These are phyloP conservation scores for Stereum hirsutum DNA, from an alignment of 1,284 basidiomycete species.

Conservation along the genomic window DNA sequence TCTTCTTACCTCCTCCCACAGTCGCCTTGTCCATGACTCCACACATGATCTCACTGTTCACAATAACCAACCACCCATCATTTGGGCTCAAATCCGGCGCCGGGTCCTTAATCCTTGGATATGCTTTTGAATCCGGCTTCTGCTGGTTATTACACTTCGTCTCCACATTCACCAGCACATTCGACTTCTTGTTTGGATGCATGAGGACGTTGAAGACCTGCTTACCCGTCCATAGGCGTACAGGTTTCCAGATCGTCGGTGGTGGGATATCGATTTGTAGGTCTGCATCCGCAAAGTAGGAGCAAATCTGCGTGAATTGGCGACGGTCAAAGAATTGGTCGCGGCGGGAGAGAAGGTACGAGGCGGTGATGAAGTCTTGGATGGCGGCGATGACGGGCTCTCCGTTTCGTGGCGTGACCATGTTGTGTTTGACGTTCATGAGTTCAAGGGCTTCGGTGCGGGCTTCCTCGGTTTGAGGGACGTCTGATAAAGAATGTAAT, in stretches of 20 bases:
- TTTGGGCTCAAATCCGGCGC: slow-evolving; percentile 90
- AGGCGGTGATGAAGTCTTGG: slow-evolving; percentile 98
- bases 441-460: slow-evolving; percentile 95
- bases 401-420: slow-evolving; percentile 95
- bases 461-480: slow-evolving; percentile 98
- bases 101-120: slow-evolving; percentile 48
- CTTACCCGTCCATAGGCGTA: slow-evolving; percentile 95
- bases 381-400: slow-evolving; percentile 99
- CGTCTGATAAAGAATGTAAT: slow-evolving; percentile 44
- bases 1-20: slow-evolving; percentile 98
- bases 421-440: slow-evolving; percentile 97
- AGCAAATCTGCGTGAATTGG: slow-evolving; percentile 95
- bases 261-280: slow-evolving; percentile 94
- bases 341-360: slow-evolving; percentile 88
- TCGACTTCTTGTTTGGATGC: slow-evolving; percentile 83
- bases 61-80: slow-evolving; percentile 96
- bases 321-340: slow-evolving; percentile 93
- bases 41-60: slow-evolving; percentile 99
- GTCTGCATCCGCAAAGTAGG: slow-evolving; percentile 88
- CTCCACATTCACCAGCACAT: slow-evolving; percentile 92
- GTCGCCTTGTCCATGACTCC: slow-evolving; percentile 99
- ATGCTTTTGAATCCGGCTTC: slow-evolving; percentile 63
- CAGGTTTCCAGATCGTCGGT: slow-evolving; percentile 91
- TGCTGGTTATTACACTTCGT: slow-evolving; percentile 93
- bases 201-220: slow-evolving; percentile 97